Evolutionary conservation across 768 basidiomycete genomes (phyloP).

Genomic region (Panellus pusillus): DNA sequence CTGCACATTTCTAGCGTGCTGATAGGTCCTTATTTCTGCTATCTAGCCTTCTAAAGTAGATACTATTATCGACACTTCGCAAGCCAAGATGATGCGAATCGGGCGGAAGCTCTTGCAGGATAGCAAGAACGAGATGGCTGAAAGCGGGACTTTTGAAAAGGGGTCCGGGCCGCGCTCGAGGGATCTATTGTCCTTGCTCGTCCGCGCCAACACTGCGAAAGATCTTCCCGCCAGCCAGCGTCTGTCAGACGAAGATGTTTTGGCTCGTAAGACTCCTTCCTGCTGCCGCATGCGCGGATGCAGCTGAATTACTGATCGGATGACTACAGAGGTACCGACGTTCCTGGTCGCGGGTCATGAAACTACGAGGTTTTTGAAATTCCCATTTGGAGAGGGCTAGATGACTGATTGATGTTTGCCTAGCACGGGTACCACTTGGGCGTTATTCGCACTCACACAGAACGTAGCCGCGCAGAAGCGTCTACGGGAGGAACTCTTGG

Average conservation of each 20-base stretch:
- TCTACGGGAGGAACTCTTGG: slow-evolving; percentile 46
- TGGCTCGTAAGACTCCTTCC: slow-evolving; percentile 42
- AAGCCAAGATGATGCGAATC: slow-evolving; percentile 47
- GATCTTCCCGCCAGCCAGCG: slow-evolving; percentile 55
- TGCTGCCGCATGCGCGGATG: not conserved
- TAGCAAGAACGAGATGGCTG: slow-evolving; percentile 44
- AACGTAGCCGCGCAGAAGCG: slow-evolving; percentile 41
- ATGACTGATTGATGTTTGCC: not conserved
- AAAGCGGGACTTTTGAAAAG: slow-evolving; percentile 32
- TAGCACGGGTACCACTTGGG: slow-evolving; percentile 42
- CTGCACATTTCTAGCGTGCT: too few species aligned
- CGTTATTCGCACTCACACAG: slow-evolving; percentile 42
- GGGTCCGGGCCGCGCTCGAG: slow-evolving; percentile 30
- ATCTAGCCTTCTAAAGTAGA: slow-evolving; percentile 35
- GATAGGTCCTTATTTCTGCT: not conserved
- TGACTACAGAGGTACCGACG: slow-evolving; percentile 53
- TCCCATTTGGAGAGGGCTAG: not conserved
- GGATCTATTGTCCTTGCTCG: slow-evolving; percentile 60
- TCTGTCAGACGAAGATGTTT: slow-evolving; percentile 62
- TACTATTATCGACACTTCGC: slow-evolving; percentile 30
- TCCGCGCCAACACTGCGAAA: slow-evolving; percentile 64
- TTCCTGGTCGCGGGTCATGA: slow-evolving; percentile 63
- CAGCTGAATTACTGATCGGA: not conserved
- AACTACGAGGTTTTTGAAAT: slow-evolving; percentile 28
- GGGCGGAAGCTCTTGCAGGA: slow-evolving; percentile 48